Evolutionary conservation across 179 eudicot species (phyloP), one percentile per base, ranked within the genome.

Genomic region (Corrigiola litoralis): DNA sequence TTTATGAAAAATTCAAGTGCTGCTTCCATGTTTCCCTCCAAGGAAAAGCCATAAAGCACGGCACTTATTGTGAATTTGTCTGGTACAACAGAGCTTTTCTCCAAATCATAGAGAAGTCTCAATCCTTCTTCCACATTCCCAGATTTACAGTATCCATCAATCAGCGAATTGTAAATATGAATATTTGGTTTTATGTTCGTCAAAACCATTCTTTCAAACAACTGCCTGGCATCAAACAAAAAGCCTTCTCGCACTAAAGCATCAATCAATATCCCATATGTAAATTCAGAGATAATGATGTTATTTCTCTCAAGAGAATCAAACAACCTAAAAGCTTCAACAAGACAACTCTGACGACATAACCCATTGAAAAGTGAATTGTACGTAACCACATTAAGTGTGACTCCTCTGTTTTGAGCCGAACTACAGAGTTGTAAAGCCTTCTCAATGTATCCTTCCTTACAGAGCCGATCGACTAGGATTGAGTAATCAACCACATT

Each of bases 261-360:
- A 71, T 79, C 82, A 9, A 94, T 82, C 52, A 90, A 74, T 25
- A 83, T 90, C 58, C 91, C 90, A 67, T 84, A 90, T 14, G 99
- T 94, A 61, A 88, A 56, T 47, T 80, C 87, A 17, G 99, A 81
- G 33, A 97, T 91, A 72, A 65, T 13, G 27, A 85, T 41, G 24
- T 69, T 63, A 64, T 75, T 74, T 60, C 69, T 83, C 65, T 90
- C 99, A 63, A 94, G 65, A 21, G 99, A 82, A 76, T 94, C 88
- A 71, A 90, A 88, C 31, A 94, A 59, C 79, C 99, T 80, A 72
- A 94, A 86, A 31, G 99, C 97, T 79, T 94, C 87, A 60, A 94
- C 73, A 61, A 94, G 80, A 70, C 96, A 94, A 44, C 91, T 85
- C 55, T 94, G 91, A 56, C 75, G 78, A 79, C 97, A 90, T 58